These are phyloP conservation scores for Tetrapyrgos nigripes DNA, from an alignment of 1,284 basidiomycete species.

Conservation along the genomic window DNA sequence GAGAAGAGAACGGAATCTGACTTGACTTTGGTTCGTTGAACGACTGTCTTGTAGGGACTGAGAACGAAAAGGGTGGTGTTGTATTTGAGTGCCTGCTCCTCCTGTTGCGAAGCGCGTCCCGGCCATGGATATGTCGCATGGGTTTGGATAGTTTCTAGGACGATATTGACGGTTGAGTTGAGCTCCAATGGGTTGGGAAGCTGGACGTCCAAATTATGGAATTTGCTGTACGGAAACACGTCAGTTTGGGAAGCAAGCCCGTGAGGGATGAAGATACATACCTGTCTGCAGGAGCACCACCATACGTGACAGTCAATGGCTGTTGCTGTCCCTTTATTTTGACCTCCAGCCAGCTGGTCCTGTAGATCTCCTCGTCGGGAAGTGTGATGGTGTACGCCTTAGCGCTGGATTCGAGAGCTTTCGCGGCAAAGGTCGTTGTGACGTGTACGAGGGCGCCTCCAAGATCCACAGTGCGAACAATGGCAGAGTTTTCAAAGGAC, in stretches of 20 bases:
- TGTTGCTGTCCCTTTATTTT: conserved; percentile 74
- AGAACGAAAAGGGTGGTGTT: conserved; percentile 77
- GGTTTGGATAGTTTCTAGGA: conserved; percentile 77
- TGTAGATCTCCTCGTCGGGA: conserved; percentile 63
- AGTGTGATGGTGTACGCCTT: conserved; percentile 77
- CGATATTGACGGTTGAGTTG: conserved; percentile 72
- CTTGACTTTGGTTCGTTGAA: conserved; percentile 89
- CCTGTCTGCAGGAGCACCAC: conserved; percentile 55
- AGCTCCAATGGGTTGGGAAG: conserved; percentile 45
- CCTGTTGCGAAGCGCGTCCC: conserved; percentile 72
- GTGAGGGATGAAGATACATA: conserved; percentile 35
- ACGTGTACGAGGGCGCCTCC: conserved; percentile 86
- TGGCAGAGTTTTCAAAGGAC: conserved; percentile 85
- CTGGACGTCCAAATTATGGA: conserved; percentile 51
- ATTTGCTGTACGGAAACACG: conserved; percentile 7
- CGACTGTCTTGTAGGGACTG: conserved; percentile 82
- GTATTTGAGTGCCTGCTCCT: conserved; percentile 85
- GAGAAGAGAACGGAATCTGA: conserved; percentile 42
- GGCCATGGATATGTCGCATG: conserved; percentile 84
- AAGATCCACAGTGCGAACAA: conserved; percentile 88
- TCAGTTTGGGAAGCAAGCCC: conserved; percentile 10
- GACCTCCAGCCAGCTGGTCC: conserved; percentile 82
- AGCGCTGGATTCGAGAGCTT: conserved; percentile 67
- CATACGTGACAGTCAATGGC: conserved; percentile 61
- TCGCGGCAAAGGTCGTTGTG: conserved; percentile 87